phyloP scores from a whole-genome alignment of 108 stramenopile species.

The Stephanodiscus triporus region DNA sequence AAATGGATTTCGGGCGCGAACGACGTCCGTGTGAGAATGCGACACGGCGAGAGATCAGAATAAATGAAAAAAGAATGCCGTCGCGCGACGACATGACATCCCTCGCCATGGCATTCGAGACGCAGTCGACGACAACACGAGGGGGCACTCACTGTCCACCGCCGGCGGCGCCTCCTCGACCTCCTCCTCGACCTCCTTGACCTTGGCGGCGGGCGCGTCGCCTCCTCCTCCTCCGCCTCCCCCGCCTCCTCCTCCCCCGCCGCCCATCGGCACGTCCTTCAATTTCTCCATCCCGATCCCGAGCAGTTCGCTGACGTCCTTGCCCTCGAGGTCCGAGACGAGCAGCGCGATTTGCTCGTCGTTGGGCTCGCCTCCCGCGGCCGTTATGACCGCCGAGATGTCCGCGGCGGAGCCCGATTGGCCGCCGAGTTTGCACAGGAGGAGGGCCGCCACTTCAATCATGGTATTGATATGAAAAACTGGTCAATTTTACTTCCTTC shows the following conservation, averaged over 20 bases:
- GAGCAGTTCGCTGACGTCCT: conserved; percentile 82
- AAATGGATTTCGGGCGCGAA: too few relatives aligned
- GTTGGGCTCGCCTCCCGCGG: conserved; percentile 77
- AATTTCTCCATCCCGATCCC: conserved; percentile 86
- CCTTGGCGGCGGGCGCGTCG: conserved; percentile 30
- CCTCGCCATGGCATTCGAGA: too few relatives aligned
- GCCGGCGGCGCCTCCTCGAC: conserved; percentile 61
- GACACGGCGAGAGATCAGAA: not conserved
- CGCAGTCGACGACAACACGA: not conserved
- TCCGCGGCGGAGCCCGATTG: conserved; percentile 82
- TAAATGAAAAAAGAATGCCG: not conserved
- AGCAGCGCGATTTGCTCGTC: conserved; percentile 71
- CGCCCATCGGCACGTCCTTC: conserved; percentile 93
- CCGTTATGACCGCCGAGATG: conserved; percentile 82
- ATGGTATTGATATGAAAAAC: too few relatives aligned
- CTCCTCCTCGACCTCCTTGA: conserved; percentile 46
- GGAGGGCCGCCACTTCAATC: conserved; percentile 83
- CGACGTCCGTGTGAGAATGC: too few relatives aligned
- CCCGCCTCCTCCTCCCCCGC: conserved; percentile 79
- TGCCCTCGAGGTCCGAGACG: conserved; percentile 80
- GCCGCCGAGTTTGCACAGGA: conserved; percentile 86
- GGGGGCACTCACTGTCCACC: conserved; percentile 32
- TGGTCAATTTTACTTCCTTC: too few relatives aligned
- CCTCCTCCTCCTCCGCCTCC: conserved; percentile 54
- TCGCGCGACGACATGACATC: too few relatives aligned